Evolutionary conservation across 257 asterid genomes (phyloP), one percentile per base, ranked within the genome.

Genomic region (Scutellaria baicalensis): DNA sequence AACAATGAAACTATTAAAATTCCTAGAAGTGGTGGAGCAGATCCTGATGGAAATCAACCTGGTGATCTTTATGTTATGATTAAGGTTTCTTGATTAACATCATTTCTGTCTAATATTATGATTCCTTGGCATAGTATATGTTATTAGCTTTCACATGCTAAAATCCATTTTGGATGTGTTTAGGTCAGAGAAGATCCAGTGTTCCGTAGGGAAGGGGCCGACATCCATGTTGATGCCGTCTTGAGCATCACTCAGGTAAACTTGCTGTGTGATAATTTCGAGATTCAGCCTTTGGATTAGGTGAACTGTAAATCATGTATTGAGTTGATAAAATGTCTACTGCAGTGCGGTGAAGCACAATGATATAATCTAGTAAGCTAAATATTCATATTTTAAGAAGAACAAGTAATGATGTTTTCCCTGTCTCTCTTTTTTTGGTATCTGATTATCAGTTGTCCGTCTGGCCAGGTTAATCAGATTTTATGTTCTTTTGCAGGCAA

Each of bases 111-210:
- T 63, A 21, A 17, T 48, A 13, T 50, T 64, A 8, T 21, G 56
- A 66, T 71, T 70, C 48, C 16, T 20, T 56, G 13, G 56, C 23
- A 31, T 67, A 62, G 39, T n/a, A 60, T 31, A 38, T 63, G 33
- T 14, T 7, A 43, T 45, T 59, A 43, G 18, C 20, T 23, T 45
- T 68, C 59, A 52, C 66, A 39, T 70, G 31, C 75, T 61, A 9
- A 18, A 12, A 74, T 35, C 49, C 68, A 57, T 62, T 69, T 47
- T 47, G 67, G 43, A 68, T 39, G 47, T 66, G 20, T 70, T 78
- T 64, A 92, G 98, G 97, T 93, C 73, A 90, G 89, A 66, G 97
- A 91, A 84, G 98, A 93, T 68, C 98, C 98, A 1, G 95, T 93
- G 55, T 93, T 93, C 82, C 93, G 95, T 44, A 88, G 98, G 77